phyloP scores from a whole-genome alignment of 176 grass and related monocot genomes.

The Carex littledalei region DNA sequence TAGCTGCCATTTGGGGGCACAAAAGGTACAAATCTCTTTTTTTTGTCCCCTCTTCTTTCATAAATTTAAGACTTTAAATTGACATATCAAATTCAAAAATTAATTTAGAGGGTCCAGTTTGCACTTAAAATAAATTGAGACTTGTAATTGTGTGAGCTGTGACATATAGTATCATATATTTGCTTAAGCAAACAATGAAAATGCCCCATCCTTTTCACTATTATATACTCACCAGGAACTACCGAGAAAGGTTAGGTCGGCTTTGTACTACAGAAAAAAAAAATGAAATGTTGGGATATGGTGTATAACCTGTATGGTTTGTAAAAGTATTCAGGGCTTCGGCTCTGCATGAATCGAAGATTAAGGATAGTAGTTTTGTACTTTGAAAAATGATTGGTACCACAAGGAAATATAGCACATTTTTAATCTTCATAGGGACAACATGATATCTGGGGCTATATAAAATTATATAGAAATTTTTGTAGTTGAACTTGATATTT shows the following conservation, averaged over 20 bases:
- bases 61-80: not conserved
- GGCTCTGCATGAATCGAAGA: not conserved
- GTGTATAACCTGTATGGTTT: not conserved
- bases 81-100: not conserved
- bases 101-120: not conserved
- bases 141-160: not conserved
- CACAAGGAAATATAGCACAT: not conserved
- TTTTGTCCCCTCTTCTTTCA: not conserved
- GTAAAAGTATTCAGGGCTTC: not conserved
- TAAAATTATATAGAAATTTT: not conserved
- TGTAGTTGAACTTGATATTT: not conserved
- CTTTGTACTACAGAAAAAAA: not conserved
- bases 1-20: slow-evolving; percentile 70
- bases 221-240: not conserved
- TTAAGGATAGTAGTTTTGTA: not conserved
- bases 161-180: not conserved
- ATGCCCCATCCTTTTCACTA: not conserved
- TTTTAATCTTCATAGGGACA: not conserved
- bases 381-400: not conserved
- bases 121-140: not conserved
- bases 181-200: not conserved
- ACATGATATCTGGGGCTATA: not conserved
- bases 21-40: slow-evolving; percentile 38
- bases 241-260: not conserved
- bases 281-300: not conserved